Conservation (phyloP, 805 yeast species). For the Priceomyces haplophilus region DNA sequence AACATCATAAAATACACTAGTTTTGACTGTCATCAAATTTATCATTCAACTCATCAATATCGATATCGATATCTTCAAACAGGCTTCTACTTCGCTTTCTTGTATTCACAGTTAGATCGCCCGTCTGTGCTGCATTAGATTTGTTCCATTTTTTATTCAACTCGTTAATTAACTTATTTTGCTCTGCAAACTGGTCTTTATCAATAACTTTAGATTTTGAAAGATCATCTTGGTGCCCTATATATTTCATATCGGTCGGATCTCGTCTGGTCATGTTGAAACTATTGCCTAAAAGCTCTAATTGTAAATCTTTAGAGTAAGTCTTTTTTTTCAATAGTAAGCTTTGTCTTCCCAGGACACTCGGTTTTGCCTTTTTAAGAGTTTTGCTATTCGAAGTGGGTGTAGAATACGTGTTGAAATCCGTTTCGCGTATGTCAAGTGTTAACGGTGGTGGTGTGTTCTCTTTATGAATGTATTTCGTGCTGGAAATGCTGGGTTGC, state of each 20-base stretch:
- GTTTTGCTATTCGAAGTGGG: neutral
- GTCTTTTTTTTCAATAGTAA: slow-evolving; percentile 27
- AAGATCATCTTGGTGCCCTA: slow-evolving; percentile 4
- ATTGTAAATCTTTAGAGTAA: slow-evolving; percentile 37
- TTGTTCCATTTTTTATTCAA: slow-evolving; percentile 43
- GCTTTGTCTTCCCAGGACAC: slow-evolving; percentile 21
- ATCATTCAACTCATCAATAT: slow-evolving; percentile 7
- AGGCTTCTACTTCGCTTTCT: slow-evolving; percentile 17
- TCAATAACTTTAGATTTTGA: slow-evolving; percentile 3
- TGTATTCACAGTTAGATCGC: slow-evolving; percentile 2
- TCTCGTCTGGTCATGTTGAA: slow-evolving; percentile 4
- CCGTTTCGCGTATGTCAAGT: neutral
- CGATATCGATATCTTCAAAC: slow-evolving; percentile 17
- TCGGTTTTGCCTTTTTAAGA: slow-evolving; percentile 14
- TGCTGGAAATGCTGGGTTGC: neutral
- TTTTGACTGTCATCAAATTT: slow-evolving; percentile 6
- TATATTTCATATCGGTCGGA: slow-evolving; percentile 11
- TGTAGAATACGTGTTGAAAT: neutral
- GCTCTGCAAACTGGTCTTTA: slow-evolving; percentile 18
- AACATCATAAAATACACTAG: slow-evolving; percentile 1
- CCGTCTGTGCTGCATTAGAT: slow-evolving; percentile 13
- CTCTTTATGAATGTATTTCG: neutral
- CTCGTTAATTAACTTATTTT: slow-evolving; percentile 31
- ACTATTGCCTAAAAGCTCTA: slow-evolving; percentile 27
- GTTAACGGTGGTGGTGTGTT: slow-evolving; percentile 6